Percentiles rank a stretch among this genome's conserved stretches.
Evolutionary conservation across 345 rosid genomes (phyloP).

Genomic region (Murraya paniculata): DNA sequence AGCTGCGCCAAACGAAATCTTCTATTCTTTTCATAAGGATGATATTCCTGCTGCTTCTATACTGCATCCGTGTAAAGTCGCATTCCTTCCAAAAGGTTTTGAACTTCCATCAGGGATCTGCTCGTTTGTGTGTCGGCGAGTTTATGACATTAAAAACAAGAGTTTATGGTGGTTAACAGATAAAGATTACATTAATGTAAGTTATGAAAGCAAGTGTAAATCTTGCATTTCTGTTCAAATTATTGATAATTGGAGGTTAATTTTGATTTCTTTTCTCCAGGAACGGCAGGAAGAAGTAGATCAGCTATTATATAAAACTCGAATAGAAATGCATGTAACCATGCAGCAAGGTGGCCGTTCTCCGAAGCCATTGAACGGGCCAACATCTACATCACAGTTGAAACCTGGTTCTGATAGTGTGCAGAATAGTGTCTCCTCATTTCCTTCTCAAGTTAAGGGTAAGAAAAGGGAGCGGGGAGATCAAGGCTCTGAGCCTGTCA

Average conservation of each 20-base stretch:
- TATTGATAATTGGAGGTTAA: not conserved
- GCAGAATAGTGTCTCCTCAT: conserved; percentile 49
- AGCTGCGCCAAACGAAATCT: conserved; percentile 86
- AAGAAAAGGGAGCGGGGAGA: conserved; percentile 89
- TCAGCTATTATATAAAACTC: conserved; percentile 59
- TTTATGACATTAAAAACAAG: conserved; percentile 65
- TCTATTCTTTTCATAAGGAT: conserved; percentile 93
- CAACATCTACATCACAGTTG: conserved; percentile 62
- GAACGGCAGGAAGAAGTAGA: conserved; percentile 78
- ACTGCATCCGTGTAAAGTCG: conserved; percentile 91
- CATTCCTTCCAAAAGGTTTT: conserved; percentile 78
- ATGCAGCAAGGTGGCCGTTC: conserved; percentile 77
- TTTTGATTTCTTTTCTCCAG: conserved; percentile 18
- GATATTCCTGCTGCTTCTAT: conserved; percentile 77
- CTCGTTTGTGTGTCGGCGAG: conserved; percentile 79
- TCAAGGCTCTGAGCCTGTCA: conserved; percentile 62
- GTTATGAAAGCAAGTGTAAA: conserved; percentile 16
- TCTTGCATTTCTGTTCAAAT: not conserved
- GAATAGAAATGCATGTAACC: conserved; percentile 69
- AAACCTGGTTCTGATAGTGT: conserved; percentile 66
- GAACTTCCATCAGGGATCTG: conserved; percentile 70
- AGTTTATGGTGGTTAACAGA: conserved; percentile 94
- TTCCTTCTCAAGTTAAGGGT: conserved; percentile 73
- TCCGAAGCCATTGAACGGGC: conserved; percentile 70
- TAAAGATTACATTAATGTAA: conserved; percentile 76